Evolutionary conservation across 345 rosid genomes (phyloP).

Genomic region (Trapa incisa): DNA sequence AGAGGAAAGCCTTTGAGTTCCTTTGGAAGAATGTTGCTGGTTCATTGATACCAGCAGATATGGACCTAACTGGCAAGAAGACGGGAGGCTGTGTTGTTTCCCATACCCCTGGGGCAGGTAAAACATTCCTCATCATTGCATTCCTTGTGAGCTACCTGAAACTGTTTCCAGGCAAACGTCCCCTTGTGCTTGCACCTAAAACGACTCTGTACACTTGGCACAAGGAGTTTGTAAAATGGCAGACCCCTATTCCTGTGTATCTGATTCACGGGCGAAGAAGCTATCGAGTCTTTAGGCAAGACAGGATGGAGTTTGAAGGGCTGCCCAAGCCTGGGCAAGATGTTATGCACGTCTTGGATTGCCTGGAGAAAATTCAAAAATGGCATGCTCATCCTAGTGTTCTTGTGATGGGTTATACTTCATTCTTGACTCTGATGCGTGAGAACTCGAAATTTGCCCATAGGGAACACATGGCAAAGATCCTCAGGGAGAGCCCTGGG

Average conservation of each 20-base stretch:
- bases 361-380: background rate
- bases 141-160: no score
- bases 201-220: no score
- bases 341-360: conserved; percentile 18
- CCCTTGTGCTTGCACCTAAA: no score
- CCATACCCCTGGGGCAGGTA: no score
- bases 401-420: conserved; percentile 95
- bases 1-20: conserved; percentile 81
- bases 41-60: conserved; percentile 17
- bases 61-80: no score
- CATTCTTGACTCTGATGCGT: conserved; percentile 74
- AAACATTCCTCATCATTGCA: no score
- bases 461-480: conserved; percentile 73
- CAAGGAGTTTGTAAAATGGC: no score
- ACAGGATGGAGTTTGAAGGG: no score
- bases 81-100: no score
- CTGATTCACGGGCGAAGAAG: no score
- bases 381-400: conserved; percentile 90
- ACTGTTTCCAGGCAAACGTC: no score
- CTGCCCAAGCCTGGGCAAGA: conserved; percentile 13
- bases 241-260: background rate
- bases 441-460: conserved; percentile 74
- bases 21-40: conserved; percentile 80
- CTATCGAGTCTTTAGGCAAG: no score
- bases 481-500: conserved; percentile 80